These are phyloP conservation scores for Fusarium dlaminii DNA, from an alignment of 2,329 filamentous ascomycete genomes.

Conservation along the genomic window DNA sequence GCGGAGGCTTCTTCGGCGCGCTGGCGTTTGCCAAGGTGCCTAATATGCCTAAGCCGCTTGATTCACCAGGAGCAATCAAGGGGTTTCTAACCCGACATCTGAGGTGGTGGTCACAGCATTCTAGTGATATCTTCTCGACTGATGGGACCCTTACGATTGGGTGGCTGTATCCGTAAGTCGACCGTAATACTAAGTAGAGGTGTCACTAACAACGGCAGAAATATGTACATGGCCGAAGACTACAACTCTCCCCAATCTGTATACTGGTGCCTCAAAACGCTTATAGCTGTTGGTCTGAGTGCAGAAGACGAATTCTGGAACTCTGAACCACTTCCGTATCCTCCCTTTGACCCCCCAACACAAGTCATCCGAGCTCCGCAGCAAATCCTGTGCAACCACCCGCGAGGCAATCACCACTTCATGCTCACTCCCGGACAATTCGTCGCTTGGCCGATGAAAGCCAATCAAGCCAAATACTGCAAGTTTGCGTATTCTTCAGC, in stretches of 20 bases:
- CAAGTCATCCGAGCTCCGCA: constrained; percentile 43
- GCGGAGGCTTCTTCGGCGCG: constrained; percentile 59
- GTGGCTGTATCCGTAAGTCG: constrained; percentile 44
- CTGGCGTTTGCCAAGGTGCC: constrained; percentile 54
- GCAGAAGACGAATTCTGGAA: constrained; percentile 57
- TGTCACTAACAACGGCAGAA: constrained; percentile 37
- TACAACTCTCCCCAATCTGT: constrained; percentile 66
- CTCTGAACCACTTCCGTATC: constrained; percentile 47
- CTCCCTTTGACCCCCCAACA: background rate
- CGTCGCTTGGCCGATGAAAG: constrained; percentile 51
- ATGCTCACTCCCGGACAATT: constrained; percentile 54
- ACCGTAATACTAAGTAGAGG: accelerated
- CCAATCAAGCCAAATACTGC: constrained; percentile 55
- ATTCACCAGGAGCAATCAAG: constrained; percentile 53
- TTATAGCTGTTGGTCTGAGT: constrained; percentile 53
- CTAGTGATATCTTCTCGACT: constrained; percentile 55
- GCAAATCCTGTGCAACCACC: constrained; percentile 56
- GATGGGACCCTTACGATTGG: constrained; percentile 62
- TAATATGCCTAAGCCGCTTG: constrained; percentile 48
- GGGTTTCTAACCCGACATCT: constrained; percentile 61
- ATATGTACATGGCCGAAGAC: constrained; percentile 65
- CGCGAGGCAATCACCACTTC: constrained; percentile 51
- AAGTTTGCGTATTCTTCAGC: constrained; percentile 61
- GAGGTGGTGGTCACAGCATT: constrained; percentile 57
- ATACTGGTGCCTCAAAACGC: constrained; percentile 64